Conservation (phyloP, 225 moss, liverwort and hornwort species). For the Neckera pumila region DNA sequence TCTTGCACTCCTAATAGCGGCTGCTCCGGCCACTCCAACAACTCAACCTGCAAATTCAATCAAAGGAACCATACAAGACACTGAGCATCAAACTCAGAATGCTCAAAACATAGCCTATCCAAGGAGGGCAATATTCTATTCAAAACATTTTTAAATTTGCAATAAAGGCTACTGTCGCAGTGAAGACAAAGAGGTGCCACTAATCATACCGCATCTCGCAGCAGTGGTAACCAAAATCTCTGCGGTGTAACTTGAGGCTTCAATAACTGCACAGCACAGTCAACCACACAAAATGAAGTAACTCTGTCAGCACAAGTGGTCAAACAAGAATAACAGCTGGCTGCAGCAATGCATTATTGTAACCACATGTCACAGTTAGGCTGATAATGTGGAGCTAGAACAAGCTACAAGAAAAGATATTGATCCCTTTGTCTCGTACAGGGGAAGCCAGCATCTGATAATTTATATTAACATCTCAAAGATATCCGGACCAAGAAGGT, state of each 20-base stretch:
- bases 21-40: constrained; percentile 96
- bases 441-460: not conserved
- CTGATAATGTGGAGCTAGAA: not conserved
- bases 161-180: not conserved
- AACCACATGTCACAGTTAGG: not conserved
- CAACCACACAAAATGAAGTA: not conserved
- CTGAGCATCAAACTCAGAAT: not conserved
- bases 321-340: not conserved
- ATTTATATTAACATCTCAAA: not conserved
- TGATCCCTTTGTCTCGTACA: not conserved
- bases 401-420: not conserved
- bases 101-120: not conserved
- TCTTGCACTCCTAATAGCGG: constrained; percentile 64
- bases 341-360: not conserved
- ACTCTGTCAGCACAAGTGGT: not conserved
- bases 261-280: constrained; percentile 43
- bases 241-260: constrained; percentile 84
- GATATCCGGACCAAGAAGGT: not conserved
- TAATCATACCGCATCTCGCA: constrained; percentile 62
- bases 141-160: not conserved
- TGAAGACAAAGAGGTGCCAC: not conserved
- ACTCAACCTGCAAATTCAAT: constrained; percentile 55
- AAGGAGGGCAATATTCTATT: not conserved
- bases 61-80: not conserved
- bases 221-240: constrained; percentile 83